Percentiles rank a stretch among this genome's conserved stretches.
Conservation (phyloP, 2,329 filamentous ascomycete genomes). For the Ophiostoma tasmaniense region DNA sequence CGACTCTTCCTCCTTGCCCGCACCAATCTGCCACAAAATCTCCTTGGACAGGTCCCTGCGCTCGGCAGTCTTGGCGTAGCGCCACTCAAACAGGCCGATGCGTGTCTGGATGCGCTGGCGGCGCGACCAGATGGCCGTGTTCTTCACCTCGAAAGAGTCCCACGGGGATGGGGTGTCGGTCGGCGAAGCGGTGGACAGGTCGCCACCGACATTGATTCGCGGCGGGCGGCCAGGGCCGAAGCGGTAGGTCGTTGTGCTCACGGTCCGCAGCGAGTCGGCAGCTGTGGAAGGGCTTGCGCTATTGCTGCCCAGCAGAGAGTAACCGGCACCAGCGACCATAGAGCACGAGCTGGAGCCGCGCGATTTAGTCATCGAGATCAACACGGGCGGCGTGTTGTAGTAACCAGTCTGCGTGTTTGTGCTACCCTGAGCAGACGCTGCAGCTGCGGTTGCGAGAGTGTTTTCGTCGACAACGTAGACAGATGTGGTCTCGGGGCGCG, state of each 20-base stretch:
- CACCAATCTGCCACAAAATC: not conserved
- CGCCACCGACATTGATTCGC: slow-evolving; percentile 30
- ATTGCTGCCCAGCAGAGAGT: not conserved
- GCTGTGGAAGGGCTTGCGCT: not conserved
- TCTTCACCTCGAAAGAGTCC: slow-evolving; percentile 25
- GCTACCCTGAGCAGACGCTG: slow-evolving; percentile 2
- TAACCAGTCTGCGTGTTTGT: not conserved
- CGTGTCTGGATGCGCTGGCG: slow-evolving; percentile 37
- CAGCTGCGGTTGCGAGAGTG: slow-evolving; percentile 33
- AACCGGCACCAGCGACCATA: slow-evolving; percentile 37
- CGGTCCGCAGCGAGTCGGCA: slow-evolving; percentile 22
- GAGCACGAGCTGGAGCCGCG: slow-evolving; percentile 40
- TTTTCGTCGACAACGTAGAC: slow-evolving; percentile 7
- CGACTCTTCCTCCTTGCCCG: not conserved
- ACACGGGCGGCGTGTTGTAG: slow-evolving; percentile 26
- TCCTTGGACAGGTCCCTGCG: slow-evolving; percentile 28
- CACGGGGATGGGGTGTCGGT: slow-evolving; percentile 21
- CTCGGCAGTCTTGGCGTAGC: slow-evolving; percentile 42
- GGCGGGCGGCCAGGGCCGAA: slow-evolving; percentile 48
- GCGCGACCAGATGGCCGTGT: slow-evolving; percentile 38
- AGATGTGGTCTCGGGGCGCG: not conserved
- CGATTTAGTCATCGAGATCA: slow-evolving; percentile 42
- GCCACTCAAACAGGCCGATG: slow-evolving; percentile 47
- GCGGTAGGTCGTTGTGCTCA: slow-evolving; percentile 48
- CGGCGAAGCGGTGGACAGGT: slow-evolving; percentile 14